A percentile compares a stretch with the other conserved stretches of the same genome.
These are phyloP conservation scores for Mucor mucedo DNA, from an alignment of 371 early-diverging fungal genomes.

Conservation along the genomic window DNA sequence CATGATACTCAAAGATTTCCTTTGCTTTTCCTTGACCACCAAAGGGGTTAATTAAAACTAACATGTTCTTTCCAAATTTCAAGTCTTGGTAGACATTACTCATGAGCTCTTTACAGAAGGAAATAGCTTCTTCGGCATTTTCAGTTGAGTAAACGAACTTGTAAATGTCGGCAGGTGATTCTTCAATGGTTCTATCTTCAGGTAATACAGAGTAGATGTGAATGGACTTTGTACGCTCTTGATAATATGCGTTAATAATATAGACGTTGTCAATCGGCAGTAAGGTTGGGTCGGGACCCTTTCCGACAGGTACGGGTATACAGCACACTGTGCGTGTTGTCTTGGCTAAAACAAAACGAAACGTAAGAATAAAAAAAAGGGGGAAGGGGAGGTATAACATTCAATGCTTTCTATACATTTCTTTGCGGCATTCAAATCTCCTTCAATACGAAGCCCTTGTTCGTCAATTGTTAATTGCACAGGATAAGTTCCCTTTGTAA, in stretches of 20 bases:
- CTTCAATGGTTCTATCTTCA: slow-evolving; percentile 38
- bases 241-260: slow-evolving; percentile 34
- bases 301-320: slow-evolving; percentile 30
- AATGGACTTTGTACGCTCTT: slow-evolving; percentile 32
- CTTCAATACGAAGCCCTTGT: slow-evolving; percentile 55
- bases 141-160: slow-evolving; percentile 38
- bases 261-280: slow-evolving; percentile 44
- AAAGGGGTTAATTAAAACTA: slow-evolving; percentile 77
- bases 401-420: slow-evolving; percentile 25
- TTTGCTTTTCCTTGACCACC: slow-evolving; percentile 74
- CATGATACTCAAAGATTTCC: slow-evolving; percentile 59
- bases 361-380: background rate
- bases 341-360: slow-evolving; percentile 2
- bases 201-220: slow-evolving; percentile 44
- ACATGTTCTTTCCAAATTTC: slow-evolving; percentile 45
- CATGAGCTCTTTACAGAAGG: slow-evolving; percentile 36
- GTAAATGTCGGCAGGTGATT: slow-evolving; percentile 39
- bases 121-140: slow-evolving; percentile 31
- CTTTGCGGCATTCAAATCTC: slow-evolving; percentile 40
- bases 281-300: slow-evolving; percentile 40
- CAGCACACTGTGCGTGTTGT: slow-evolving; percentile 28
- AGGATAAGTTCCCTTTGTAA: slow-evolving; percentile 40
- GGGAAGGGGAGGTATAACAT: background rate
- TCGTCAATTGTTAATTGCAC: slow-evolving; percentile 44
- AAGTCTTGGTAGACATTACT: slow-evolving; percentile 41